phyloP scores from a whole-genome alignment of 257 asterid genomes.

The Ocimum tenuiflorum region DNA sequence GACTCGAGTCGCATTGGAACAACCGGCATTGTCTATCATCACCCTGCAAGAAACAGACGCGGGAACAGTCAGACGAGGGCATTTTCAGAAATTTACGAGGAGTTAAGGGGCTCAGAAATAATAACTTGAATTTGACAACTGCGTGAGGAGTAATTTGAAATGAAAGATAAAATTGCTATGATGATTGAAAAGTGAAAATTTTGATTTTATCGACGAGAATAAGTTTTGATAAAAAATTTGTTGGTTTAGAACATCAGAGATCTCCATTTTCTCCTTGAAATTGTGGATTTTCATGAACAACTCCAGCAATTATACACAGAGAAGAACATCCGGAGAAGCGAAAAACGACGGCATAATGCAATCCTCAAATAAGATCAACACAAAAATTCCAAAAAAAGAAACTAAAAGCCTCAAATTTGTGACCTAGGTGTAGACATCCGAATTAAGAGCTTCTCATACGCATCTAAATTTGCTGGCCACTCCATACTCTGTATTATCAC shows the following conservation, averaged over 20 bases:
- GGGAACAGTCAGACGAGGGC: conserved; percentile 26
- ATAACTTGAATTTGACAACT: neutral
- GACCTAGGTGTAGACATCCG: too few species aligned
- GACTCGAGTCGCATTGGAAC: conserved; percentile 66
- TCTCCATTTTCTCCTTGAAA: too few species aligned
- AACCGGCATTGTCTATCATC: conserved; percentile 83
- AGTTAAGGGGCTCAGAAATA: neutral
- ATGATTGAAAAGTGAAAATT: neutral
- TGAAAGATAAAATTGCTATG: conserved; percentile 22
- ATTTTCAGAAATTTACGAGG: neutral
- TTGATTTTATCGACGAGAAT: neutral
- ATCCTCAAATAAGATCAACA: too few species aligned
- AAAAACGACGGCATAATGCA: too few species aligned
- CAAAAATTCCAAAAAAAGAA: too few species aligned
- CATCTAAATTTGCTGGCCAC: too few species aligned
- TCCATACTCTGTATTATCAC: too few species aligned
- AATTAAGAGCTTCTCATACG: too few species aligned
- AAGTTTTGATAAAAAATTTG: neutral
- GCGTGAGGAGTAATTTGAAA: conserved; percentile 27
- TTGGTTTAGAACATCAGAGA: neutral
- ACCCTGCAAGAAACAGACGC: conserved; percentile 48
- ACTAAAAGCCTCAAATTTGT: too few species aligned
- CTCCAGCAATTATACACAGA: too few species aligned
- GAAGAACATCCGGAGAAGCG: too few species aligned
- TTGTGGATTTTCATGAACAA: too few species aligned